Evolutionary conservation across 129 eudicot species (phyloP), one percentile per base, ranked within the genome.

Genomic region (Lactuca sativa): DNA sequence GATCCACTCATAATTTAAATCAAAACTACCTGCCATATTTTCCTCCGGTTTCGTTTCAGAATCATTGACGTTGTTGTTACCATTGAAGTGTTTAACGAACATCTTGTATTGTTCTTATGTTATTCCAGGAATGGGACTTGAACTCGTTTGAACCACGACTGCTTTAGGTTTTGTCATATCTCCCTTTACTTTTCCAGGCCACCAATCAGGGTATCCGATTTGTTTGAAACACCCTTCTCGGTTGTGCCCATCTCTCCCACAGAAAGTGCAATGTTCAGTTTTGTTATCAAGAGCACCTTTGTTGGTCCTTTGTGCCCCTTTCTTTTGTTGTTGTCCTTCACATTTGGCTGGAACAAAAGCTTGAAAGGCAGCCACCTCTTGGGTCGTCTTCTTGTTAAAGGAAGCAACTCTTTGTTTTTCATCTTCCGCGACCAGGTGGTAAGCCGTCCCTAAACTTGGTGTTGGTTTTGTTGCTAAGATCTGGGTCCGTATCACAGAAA

Each of bases 231-330:
- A 64, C 44, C 56, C 55, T 17, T 64, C 55, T 21, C 17, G 54
- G 11, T 41, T 64, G 33, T 64, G 69, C n/a, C 55, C 55, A 11
- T 64, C 69, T 41, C 52, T 64, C 21, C 55, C 69, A 41, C 16
- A 64, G 9, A 64, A 64, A 18, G 5, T 64, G 15, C 55, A 64
- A 43, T 64, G 69, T 3, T 41, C 55, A 56, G 5, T 13, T 36
- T 64, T 44, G 4, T 36, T 64, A 11, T 60, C 7, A 54, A 9
- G 10, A 8, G 51, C 4, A n/a, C 2, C 13, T 43, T 43, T 25
- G 55, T 21, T 17, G 18, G 6, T 3, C 52, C 55, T 7, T 43
- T 64, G 16, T 18, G 37, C 36, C 34, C 54, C 3, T 12, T 5
- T 15, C n/a, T 43, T 0, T 9, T 15, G 69, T 4, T 2, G 48